Evolutionary conservation across 2,329 filamentous ascomycete species (phyloP).

Genomic region (Shiraia sp.): DNA sequence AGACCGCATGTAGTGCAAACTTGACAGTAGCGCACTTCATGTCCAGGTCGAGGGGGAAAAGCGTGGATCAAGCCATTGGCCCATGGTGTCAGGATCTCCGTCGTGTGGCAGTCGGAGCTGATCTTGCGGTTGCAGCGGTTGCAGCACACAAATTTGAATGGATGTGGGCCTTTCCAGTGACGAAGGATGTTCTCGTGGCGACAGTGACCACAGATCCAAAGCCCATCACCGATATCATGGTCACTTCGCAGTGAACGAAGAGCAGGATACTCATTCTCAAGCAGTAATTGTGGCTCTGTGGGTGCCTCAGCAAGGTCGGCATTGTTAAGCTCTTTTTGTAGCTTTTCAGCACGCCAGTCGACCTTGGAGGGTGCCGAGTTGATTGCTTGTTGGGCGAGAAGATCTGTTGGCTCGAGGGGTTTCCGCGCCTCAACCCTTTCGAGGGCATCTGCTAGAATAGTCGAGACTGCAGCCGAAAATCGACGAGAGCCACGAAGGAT

Average conservation of each 20-base stretch:
- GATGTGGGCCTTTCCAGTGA: slow-evolving; percentile 13
- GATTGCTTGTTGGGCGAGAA: neutral
- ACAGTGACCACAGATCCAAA: slow-evolving; percentile 20
- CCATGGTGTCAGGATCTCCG: slow-evolving; percentile 13
- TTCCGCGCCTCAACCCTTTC: slow-evolving; percentile 6
- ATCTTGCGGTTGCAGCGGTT: slow-evolving; percentile 7
- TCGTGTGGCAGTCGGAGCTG: slow-evolving; percentile 10
- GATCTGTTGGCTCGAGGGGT: neutral
- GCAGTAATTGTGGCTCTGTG: slow-evolving; percentile 12
- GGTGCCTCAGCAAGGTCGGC: slow-evolving; percentile 8
- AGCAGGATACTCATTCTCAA: slow-evolving; percentile 13
- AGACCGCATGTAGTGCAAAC: slow-evolving; percentile 15
- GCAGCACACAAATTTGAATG: slow-evolving; percentile 17
- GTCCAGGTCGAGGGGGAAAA: neutral
- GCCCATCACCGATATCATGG: slow-evolving; percentile 17
- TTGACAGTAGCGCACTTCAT: slow-evolving; percentile 15
- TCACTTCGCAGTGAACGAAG: slow-evolving; percentile 15
- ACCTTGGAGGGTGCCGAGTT: neutral
- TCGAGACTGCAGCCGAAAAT: slow-evolving; percentile 6
- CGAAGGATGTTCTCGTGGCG: slow-evolving; percentile 17
- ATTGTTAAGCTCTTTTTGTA: slow-evolving; percentile 10
- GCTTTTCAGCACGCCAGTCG: neutral
- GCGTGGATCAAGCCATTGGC: slow-evolving; percentile 15
- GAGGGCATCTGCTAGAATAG: slow-evolving; percentile 6
- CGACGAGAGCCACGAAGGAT: slow-evolving; percentile 6